phyloP scores from a whole-genome alignment of 805 yeast genomes.

The Citeromyces matritensis region DNA sequence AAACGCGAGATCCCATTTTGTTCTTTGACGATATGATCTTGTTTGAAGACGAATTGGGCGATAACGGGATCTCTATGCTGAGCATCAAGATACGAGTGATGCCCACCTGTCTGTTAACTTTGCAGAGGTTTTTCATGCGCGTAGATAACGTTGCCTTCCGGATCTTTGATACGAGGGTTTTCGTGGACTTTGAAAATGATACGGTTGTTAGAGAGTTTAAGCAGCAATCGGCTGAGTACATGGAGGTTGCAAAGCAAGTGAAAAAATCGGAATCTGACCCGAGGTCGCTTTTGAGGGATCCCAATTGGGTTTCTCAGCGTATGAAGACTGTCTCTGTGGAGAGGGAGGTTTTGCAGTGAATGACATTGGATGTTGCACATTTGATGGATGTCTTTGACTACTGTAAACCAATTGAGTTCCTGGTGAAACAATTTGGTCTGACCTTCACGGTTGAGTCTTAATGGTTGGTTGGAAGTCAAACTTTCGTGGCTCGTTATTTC shows the following conservation, averaged over 20 bases:
- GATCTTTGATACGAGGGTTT: constrained; percentile 74
- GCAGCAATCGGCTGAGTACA: constrained; percentile 45
- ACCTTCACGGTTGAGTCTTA: no score
- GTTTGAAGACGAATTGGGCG: constrained; percentile 93
- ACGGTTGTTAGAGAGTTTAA: constrained; percentile 64
- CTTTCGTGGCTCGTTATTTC: no score
- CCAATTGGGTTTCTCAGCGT: constrained; percentile 64
- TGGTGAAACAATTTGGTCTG: no score
- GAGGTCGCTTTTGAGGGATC: constrained; percentile 59
- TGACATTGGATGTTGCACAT: no score
- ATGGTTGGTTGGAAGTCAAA: no score
- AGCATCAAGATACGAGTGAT: constrained; percentile 78
- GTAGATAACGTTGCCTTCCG: constrained; percentile 84
- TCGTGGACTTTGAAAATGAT: constrained; percentile 56
- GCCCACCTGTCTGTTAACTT: constrained; percentile 60
- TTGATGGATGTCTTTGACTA: no score
- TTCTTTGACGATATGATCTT: constrained; percentile 81
- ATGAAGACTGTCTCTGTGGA: constrained; percentile 8
- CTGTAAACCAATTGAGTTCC: no score
- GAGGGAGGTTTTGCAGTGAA: constrained; percentile 1
- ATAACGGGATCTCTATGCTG: constrained; percentile 77
- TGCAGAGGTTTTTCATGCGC: constrained; percentile 69
- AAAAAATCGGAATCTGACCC: constrained; percentile 44
- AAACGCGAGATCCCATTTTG: constrained; percentile 68
- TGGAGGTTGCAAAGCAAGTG: constrained; percentile 20